These are phyloP conservation scores for Guadua angustifolia DNA, from an alignment of 176 grass and related monocot species.

Conservation along the genomic window DNA sequence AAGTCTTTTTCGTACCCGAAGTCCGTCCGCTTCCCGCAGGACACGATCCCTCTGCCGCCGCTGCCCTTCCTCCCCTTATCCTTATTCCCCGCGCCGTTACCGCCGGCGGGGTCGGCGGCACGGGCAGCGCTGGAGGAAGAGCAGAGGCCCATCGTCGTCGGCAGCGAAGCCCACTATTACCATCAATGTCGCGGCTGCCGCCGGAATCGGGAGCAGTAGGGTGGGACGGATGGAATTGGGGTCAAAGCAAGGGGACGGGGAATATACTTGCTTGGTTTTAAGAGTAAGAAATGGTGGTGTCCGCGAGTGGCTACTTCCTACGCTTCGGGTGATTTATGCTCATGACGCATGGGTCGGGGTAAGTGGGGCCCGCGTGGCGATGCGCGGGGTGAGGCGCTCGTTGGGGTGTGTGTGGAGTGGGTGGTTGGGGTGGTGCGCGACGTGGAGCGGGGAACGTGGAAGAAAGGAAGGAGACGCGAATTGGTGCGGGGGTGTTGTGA, in stretches of 20 bases:
- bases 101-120: background rate
- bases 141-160: constrained; percentile 57
- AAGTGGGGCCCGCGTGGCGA: background rate
- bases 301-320: background rate
- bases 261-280: constrained; percentile 9
- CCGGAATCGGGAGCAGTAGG: background rate
- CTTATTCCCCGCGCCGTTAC: background rate
- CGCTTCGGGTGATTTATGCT: too few species aligned
- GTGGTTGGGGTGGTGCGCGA: background rate
- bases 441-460: constrained; percentile 30
- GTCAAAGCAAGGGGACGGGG: background rate
- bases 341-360: background rate
- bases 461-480: constrained; percentile 34
- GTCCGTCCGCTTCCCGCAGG: constrained; percentile 83
- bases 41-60: constrained; percentile 31
- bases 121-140: constrained; percentile 32
- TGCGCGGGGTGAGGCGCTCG: background rate
- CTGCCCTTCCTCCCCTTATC: constrained; percentile 17
- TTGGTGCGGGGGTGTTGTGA: background rate
- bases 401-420: background rate
- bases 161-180: constrained; percentile 20
- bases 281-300: constrained; percentile 29
- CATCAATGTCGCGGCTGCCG: constrained; percentile 39
- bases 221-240: background rate
- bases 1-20: constrained; percentile 92